Percentiles rank a stretch among this genome's conserved stretches.
Evolutionary conservation across 106 monocot genomes (phyloP).

Genomic region (Cymbidium sinense): DNA sequence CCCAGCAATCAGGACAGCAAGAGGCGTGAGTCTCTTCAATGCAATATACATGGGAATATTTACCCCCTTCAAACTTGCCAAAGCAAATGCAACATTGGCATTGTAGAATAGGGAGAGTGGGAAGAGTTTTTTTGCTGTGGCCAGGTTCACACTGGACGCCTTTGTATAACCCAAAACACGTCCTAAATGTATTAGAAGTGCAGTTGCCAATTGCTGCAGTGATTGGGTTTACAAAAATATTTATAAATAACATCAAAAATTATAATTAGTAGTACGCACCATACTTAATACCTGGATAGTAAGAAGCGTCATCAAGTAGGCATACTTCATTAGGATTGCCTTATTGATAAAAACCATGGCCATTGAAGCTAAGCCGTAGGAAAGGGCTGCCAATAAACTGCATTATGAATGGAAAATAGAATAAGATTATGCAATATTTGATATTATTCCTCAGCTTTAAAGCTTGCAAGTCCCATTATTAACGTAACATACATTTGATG

Average conservation of each 20-base stretch:
- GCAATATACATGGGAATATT: conserved; percentile 99
- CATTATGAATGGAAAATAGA: conserved; percentile 7
- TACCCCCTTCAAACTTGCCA: conserved; percentile 91
- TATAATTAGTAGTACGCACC: not conserved
- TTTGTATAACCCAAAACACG: conserved; percentile 47
- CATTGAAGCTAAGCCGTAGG: conserved; percentile 92
- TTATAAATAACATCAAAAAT: not conserved
- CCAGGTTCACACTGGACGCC: conserved; percentile 41
- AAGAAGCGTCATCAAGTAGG: conserved; percentile 91
- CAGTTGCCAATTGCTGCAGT: conserved; percentile 72
- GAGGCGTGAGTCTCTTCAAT: conserved; percentile 90
- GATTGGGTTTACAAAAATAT: not conserved
- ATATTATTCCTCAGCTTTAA: not conserved
- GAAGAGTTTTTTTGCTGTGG: conserved; percentile 85
- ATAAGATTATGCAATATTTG: not conserved
- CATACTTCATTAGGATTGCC: conserved; percentile 95
- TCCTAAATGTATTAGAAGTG: conserved; percentile 67
- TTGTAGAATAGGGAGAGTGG: conserved; percentile 92
- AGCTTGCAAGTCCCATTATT: not conserved
- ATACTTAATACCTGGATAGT: conserved; percentile 61
- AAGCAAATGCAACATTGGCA: conserved; percentile 96
- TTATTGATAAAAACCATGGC: conserved; percentile 99
- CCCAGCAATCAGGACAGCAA: conserved; percentile 81
- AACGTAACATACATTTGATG: not conserved
- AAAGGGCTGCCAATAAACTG: conserved; percentile 71